These are phyloP conservation scores for Penicillium antarcticum DNA, from an alignment of 495 filamentous ascomycete species.

Conservation along the genomic window DNA sequence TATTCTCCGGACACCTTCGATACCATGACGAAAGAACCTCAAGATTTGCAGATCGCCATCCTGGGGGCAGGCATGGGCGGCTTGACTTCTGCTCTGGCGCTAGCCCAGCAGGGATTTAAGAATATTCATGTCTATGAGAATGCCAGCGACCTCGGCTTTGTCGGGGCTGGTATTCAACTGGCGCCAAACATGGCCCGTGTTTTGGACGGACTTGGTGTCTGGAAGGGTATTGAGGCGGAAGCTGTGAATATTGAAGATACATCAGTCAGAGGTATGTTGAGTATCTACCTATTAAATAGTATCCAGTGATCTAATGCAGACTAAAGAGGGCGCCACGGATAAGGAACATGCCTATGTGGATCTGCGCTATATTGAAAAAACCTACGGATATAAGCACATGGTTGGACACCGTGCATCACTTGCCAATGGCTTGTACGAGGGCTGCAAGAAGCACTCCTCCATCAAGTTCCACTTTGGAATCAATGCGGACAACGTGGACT, in stretches of 20 bases:
- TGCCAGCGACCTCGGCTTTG: slow-evolving; percentile 72
- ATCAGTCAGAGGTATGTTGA: slow-evolving; percentile 45
- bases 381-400: slow-evolving; percentile 73
- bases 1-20: slow-evolving; percentile 8
- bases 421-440: slow-evolving; percentile 65
- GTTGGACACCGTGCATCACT: slow-evolving; percentile 73
- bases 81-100: slow-evolving; percentile 65
- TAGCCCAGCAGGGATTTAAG: slow-evolving; percentile 71
- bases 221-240: slow-evolving; percentile 64
- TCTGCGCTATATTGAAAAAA: slow-evolving; percentile 61
- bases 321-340: slow-evolving; percentile 63
- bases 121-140: slow-evolving; percentile 70
- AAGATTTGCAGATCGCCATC: slow-evolving; percentile 43
- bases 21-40: slow-evolving; percentile 29
- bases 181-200: slow-evolving; percentile 79
- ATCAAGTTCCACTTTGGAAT: slow-evolving; percentile 71
- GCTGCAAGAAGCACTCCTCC: slow-evolving; percentile 57
- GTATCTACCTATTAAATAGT: not conserved
- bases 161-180: slow-evolving; percentile 79
- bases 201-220: slow-evolving; percentile 64
- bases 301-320: not conserved
- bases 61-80: slow-evolving; percentile 69
- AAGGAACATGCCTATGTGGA: slow-evolving; percentile 66
- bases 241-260: slow-evolving; percentile 53
- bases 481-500: slow-evolving; percentile 48